A percentile compares a stretch with the other conserved stretches of the same genome.
Evolutionary conservation across 208 protist species (phyloP).

Genomic region (Porcisia hertigi): DNA sequence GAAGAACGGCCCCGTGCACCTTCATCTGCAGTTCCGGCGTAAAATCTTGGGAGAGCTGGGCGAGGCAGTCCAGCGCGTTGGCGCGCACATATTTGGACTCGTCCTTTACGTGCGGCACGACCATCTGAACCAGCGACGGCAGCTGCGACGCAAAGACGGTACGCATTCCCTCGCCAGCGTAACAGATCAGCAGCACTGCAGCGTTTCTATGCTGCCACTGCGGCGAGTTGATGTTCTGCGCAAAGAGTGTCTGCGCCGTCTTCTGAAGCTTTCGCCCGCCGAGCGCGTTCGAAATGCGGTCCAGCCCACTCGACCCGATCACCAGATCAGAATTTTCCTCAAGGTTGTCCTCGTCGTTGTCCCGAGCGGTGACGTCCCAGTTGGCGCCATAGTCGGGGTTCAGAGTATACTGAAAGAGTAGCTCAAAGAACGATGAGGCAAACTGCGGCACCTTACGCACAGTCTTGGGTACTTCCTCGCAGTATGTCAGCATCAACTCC

Average conservation of each 20-base stretch:
- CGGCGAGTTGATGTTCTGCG: constrained; percentile 61
- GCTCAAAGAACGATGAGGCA: constrained; percentile 70
- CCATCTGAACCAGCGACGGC: constrained; percentile 43
- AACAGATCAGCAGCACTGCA: constrained; percentile 73
- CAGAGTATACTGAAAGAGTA: constrained; percentile 87
- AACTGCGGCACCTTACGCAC: constrained; percentile 84
- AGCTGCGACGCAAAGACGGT: constrained; percentile 65
- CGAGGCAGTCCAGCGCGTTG: constrained; percentile 68
- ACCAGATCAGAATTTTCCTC: constrained; percentile 66
- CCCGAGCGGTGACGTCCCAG: constrained; percentile 63
- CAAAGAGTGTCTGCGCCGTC: constrained; percentile 67
- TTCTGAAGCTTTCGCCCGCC: constrained; percentile 79
- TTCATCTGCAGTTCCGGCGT: constrained; percentile 55
- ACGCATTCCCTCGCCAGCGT: constrained; percentile 71
- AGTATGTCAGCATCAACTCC: constrained; percentile 79
- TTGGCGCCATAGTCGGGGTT: constrained; percentile 59
- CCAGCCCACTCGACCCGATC: constrained; percentile 69
- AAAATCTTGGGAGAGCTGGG: constrained; percentile 79
- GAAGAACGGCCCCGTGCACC: constrained; percentile 52
- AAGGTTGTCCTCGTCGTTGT: constrained; percentile 66
- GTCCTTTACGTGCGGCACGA: constrained; percentile 58
- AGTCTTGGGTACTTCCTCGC: constrained; percentile 78
- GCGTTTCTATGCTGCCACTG: constrained; percentile 82
- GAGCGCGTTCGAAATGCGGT: constrained; percentile 74
- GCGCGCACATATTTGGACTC: constrained; percentile 82